Conservation (phyloP, 2,329 filamentous ascomycete genomes). For the Phialophora tarda region DNA sequence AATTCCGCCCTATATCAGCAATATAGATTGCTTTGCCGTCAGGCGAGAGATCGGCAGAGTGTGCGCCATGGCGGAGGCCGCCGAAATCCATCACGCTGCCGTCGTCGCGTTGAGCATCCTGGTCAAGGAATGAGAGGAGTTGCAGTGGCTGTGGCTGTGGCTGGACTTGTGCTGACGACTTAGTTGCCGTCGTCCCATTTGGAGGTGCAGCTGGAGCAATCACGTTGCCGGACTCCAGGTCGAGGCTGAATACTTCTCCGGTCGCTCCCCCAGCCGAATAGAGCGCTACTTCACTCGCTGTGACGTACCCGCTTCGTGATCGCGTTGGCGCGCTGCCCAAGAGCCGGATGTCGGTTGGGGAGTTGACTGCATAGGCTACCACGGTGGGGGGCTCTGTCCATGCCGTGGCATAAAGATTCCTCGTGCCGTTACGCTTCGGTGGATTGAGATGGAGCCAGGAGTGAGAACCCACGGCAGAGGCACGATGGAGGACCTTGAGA, state of each 20-base stretch:
- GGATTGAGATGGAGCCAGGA: conserved; percentile 39
- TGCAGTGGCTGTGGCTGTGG: conserved; percentile 35
- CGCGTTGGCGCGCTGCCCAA: conserved; percentile 34
- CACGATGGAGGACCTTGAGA: conserved; percentile 35
- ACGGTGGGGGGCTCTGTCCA: conserved; percentile 39
- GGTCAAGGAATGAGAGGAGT: conserved; percentile 35
- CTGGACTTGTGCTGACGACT: conserved; percentile 10
- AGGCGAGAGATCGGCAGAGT: conserved; percentile 41
- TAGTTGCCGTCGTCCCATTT: conserved; percentile 3
- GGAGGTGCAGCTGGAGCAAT: conserved; percentile 7
- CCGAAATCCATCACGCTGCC: conserved; percentile 40
- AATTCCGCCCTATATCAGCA: conserved; percentile 42
- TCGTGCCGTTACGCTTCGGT: conserved; percentile 18
- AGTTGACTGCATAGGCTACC: conserved; percentile 38
- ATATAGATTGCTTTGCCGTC: conserved; percentile 39
- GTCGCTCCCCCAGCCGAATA: conserved; percentile 40
- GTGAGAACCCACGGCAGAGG: conserved; percentile 39
- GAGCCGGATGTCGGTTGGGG: conserved; percentile 34
- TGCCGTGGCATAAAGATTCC: conserved; percentile 39
- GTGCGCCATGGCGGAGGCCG: conserved; percentile 40
- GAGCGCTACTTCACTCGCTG: conserved; percentile 31
- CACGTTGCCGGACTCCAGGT: conserved; percentile 34
- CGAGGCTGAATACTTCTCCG: conserved; percentile 39
- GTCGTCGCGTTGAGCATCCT: conserved; percentile 33
- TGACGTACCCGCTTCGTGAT: conserved; percentile 39